phyloP scores from a whole-genome alignment of 768 basidiomycete genomes.

The Podaxis sp. region DNA sequence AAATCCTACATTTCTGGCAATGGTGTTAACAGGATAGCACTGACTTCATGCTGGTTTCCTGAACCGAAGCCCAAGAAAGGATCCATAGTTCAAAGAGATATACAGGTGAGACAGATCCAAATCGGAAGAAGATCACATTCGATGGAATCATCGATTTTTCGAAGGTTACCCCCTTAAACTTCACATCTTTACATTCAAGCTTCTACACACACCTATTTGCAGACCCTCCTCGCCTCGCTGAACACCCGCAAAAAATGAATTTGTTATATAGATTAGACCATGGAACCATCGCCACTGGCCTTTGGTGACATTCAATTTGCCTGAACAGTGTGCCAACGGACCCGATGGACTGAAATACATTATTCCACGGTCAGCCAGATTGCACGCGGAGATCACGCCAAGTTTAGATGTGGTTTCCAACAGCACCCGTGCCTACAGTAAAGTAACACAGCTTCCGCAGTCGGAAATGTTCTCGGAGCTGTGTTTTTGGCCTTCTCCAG shows the following conservation, averaged over 20 bases:
- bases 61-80: too few relatives aligned
- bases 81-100: too few relatives aligned
- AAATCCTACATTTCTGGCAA: background rate
- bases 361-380: background rate
- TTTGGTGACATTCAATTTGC: background rate
- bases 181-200: too few relatives aligned
- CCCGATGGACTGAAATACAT: background rate
- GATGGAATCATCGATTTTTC: too few relatives aligned
- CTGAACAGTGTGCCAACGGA: background rate
- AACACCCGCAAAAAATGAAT: background rate
- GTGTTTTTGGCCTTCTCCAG: background rate
- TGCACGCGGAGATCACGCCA: background rate
- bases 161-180: too few relatives aligned
- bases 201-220: too few relatives aligned
- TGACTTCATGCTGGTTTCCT: too few relatives aligned
- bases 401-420: background rate
- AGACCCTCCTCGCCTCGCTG: too few relatives aligned
- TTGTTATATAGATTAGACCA: background rate
- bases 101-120: too few relatives aligned
- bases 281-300: background rate
- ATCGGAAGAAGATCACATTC: too few relatives aligned
- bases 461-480: background rate
- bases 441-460: background rate
- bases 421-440: conserved; percentile 3
- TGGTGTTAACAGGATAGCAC: background rate